A percentile compares a stretch with the other conserved stretches of the same genome.
Evolutionary conservation across 2,329 filamentous ascomycete genomes (phyloP).

Genomic region (Aspergillus intermedius): DNA sequence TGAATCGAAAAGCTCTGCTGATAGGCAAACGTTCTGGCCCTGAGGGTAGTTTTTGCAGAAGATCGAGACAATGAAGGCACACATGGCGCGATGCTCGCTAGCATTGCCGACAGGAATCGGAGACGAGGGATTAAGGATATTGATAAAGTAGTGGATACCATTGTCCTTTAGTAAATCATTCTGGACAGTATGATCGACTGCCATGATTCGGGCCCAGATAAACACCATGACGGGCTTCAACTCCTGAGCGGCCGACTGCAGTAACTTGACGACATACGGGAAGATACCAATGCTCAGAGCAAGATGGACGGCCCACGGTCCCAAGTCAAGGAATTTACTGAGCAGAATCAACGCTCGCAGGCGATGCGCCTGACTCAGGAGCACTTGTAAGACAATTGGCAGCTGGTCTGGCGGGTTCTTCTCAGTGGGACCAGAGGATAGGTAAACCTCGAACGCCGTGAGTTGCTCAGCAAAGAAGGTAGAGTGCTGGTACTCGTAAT

Average conservation of each 20-base stretch:
- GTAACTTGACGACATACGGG: constrained; percentile 92
- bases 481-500: constrained; percentile 90
- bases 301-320: constrained; percentile 97
- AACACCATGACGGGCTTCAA: constrained; percentile 99
- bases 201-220: constrained; percentile 94
- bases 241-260: constrained; percentile 91
- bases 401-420: constrained; percentile 89
- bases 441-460: constrained; percentile 93
- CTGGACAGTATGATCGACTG: constrained; percentile 90
- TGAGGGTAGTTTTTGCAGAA: constrained; percentile 93
- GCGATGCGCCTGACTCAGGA: constrained; percentile 90
- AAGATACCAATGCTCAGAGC: constrained; percentile 97
- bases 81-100: constrained; percentile 97
- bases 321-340: constrained; percentile 88
- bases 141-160: constrained; percentile 93
- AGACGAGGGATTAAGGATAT: constrained; percentile 78
- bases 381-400: constrained; percentile 89
- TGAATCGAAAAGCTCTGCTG: constrained; percentile 81
- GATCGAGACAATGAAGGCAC: constrained; percentile 93
- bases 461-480: constrained; percentile 96
- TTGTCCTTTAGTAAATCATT: constrained; percentile 92
- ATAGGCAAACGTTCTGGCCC: constrained; percentile 85
- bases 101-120: constrained; percentile 78
- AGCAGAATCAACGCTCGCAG: constrained; percentile 85
- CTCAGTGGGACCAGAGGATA: constrained; percentile 73